phyloP scores from a whole-genome alignment of 805 yeast genomes.

The Wickerhamomyces rabaulensis region DNA sequence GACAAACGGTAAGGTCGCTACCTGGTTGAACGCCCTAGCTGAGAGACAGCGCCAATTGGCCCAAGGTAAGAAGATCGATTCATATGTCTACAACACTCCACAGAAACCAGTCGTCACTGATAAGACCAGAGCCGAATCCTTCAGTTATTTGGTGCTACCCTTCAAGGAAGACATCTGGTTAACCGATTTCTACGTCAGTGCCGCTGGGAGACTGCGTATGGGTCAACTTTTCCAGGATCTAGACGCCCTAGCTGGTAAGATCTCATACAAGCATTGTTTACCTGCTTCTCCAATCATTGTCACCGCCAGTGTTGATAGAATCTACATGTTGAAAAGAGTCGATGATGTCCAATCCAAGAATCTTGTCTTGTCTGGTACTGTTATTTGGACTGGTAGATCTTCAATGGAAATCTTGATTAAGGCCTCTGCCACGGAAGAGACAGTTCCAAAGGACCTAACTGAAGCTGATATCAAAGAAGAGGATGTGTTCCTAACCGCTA shows the following conservation, averaged over 20 bases:
- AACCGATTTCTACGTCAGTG: constrained; percentile 83
- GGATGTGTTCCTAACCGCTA: constrained; percentile 78
- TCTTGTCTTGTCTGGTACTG: constrained; percentile 83
- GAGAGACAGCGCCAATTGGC: constrained; percentile 66
- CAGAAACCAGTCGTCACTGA: constrained; percentile 67
- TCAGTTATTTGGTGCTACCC: constrained; percentile 64
- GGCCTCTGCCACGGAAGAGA: constrained; percentile 70
- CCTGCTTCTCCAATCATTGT: constrained; percentile 96
- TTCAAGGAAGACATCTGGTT: constrained; percentile 79
- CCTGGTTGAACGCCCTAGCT: constrained; percentile 83
- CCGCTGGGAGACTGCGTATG: constrained; percentile 85
- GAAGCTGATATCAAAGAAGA: constrained; percentile 56
- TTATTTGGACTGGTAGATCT: constrained; percentile 90
- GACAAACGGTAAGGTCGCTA: constrained; percentile 39
- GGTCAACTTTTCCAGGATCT: constrained; percentile 93
- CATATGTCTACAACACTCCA: constrained; percentile 67
- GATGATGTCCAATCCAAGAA: constrained; percentile 73
- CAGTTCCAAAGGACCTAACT: constrained; percentile 45
- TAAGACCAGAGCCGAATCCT: constrained; percentile 73
- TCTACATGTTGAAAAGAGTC: constrained; percentile 77
- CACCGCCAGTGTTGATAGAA: constrained; percentile 91
- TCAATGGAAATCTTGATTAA: constrained; percentile 93
- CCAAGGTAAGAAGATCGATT: constrained; percentile 69
- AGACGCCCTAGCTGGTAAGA: constrained; percentile 91
- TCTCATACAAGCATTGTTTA: constrained; percentile 87